These are phyloP conservation scores for Smittium culicis DNA, from an alignment of 371 early-diverging fungal genomes.

Conservation along the genomic window DNA sequence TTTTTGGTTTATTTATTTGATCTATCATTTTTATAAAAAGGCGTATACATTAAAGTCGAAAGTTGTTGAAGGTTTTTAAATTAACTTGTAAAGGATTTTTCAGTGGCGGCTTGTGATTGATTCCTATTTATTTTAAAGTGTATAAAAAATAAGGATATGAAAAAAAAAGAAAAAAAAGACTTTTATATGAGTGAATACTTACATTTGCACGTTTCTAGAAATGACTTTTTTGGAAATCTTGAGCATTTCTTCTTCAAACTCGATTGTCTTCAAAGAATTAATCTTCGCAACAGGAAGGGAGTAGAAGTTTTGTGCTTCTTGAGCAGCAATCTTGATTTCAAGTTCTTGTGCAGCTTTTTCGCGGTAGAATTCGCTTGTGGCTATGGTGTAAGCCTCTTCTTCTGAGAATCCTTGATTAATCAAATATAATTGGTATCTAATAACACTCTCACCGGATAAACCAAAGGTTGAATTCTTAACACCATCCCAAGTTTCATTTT, in stretches of 20 bases:
- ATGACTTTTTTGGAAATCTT: conserved; percentile 3
- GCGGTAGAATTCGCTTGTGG: conserved; percentile 52
- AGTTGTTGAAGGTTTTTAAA: too few species aligned
- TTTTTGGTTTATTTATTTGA: too few species aligned
- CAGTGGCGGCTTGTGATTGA: neutral
- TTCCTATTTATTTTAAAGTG: neutral
- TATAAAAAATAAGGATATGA: neutral
- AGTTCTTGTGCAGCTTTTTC: conserved; percentile 58
- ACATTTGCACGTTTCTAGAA: neutral
- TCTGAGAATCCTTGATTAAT: conserved; percentile 48
- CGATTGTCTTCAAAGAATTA: neutral
- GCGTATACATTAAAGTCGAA: too few species aligned
- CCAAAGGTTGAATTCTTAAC: neutral
- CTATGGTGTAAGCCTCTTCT: conserved; percentile 56
- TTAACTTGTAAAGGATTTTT: neutral
- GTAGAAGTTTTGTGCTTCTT: conserved; percentile 40
- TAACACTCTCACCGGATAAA: conserved; percentile 32
- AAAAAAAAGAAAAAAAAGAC: neutral
- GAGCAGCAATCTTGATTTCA: conserved; percentile 44
- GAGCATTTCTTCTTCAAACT: conserved; percentile 1
- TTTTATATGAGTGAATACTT: neutral
- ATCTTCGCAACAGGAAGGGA: conserved; percentile 12
- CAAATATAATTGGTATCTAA: conserved; percentile 60
- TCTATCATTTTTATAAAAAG: too few species aligned
- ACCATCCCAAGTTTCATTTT: neutral